These are phyloP conservation scores for Ambrosiella xylebori DNA, from an alignment of 2,329 filamentous ascomycete species.

Conservation along the genomic window DNA sequence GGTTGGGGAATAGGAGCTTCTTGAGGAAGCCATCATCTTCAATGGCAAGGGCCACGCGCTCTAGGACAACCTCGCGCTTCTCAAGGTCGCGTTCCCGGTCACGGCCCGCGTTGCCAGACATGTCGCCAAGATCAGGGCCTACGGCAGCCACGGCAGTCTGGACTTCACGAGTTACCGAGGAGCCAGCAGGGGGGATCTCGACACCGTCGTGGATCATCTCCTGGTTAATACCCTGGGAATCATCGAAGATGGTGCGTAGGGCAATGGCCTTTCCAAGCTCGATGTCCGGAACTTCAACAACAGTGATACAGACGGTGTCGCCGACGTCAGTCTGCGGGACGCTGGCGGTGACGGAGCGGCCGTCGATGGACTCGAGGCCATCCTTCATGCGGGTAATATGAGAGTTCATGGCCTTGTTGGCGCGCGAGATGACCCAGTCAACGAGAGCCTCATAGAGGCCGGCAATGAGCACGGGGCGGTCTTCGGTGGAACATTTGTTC, in stretches of 20 bases:
- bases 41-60: constrained; percentile 69
- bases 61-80: constrained; percentile 63
- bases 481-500: constrained; percentile 64
- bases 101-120: constrained; percentile 45
- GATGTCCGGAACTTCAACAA: constrained; percentile 71
- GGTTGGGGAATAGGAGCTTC: constrained; percentile 61
- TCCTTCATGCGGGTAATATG: constrained; percentile 54
- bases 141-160: constrained; percentile 60
- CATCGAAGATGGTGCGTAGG: constrained; percentile 83
- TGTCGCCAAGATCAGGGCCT: constrained; percentile 63
- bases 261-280: constrained; percentile 73
- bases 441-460: constrained; percentile 87
- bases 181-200: constrained; percentile 53
- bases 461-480: constrained; percentile 64
- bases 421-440: constrained; percentile 82
- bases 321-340: constrained; percentile 45
- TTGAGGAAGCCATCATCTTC: constrained; percentile 72
- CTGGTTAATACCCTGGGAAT: constrained; percentile 76
- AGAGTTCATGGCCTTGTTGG: constrained; percentile 64
- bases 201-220: constrained; percentile 97
- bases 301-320: constrained; percentile 73
- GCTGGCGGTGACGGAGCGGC: constrained; percentile 26
- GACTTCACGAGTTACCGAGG: constrained; percentile 77
- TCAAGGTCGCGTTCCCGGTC: constrained; percentile 68
- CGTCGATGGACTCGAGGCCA: constrained; percentile 51